These are phyloP conservation scores for Eucalyptus polybractea DNA, from an alignment of 345 rosid genomes.

Conservation along the genomic window DNA sequence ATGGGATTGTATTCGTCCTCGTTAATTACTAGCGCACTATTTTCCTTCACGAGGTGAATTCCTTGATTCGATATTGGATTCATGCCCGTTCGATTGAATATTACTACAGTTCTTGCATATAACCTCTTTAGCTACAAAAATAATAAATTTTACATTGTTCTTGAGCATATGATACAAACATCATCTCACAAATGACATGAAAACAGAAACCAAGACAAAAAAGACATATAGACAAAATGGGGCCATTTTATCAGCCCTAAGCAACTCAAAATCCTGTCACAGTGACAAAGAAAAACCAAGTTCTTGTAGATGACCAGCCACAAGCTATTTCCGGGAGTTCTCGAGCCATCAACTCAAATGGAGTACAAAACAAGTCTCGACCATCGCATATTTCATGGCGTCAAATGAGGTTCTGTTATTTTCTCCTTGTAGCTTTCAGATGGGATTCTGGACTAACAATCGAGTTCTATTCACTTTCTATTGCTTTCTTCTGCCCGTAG, in stretches of 20 bases:
- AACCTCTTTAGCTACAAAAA: background rate
- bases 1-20: background rate
- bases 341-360: background rate
- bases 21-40: background rate
- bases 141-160: background rate
- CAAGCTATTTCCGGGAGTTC: background rate
- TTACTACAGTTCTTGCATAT: background rate
- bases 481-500: conserved; percentile 35
- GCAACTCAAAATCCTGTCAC: background rate
- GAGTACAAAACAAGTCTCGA: background rate
- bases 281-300: background rate
- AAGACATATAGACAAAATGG: background rate
- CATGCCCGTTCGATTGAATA: background rate
- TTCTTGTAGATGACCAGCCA: background rate
- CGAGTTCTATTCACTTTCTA: background rate
- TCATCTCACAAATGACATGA: background rate
- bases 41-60: background rate
- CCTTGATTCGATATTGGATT: background rate
- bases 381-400: background rate
- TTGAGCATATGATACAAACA: background rate
- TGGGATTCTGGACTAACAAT: background rate
- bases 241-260: background rate
- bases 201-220: background rate
- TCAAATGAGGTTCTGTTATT: background rate
- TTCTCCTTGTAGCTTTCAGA: background rate